Conservation (phyloP, 148 eudicot genomes). For the Nyssa sinensis region DNA sequence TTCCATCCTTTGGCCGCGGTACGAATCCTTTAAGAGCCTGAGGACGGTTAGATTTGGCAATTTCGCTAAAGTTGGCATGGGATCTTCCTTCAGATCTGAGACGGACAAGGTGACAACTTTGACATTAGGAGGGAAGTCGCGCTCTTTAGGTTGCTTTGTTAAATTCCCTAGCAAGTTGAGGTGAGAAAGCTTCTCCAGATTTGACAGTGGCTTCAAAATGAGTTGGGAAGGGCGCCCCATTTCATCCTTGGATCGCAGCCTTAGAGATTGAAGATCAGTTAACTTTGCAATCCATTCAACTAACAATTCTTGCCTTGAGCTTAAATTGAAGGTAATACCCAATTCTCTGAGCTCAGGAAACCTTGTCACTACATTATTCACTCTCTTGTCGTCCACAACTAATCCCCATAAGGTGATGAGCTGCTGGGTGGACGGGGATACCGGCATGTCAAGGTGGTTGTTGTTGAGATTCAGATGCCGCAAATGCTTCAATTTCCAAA, state of each 20-base stretch:
- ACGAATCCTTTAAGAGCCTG: constrained; percentile 45
- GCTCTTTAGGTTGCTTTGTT: background rate
- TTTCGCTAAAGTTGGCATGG: constrained; percentile 37
- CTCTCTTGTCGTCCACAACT: constrained; percentile 23
- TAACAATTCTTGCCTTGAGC: background rate
- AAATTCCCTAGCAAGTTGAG: constrained; percentile 40
- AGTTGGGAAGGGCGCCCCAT: constrained; percentile 31
- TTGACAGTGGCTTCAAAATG: constrained; percentile 18
- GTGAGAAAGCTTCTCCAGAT: constrained; percentile 27
- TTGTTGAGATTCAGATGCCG: constrained; percentile 44
- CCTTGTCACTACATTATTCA: constrained; percentile 20
- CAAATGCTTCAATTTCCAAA: constrained; percentile 42
- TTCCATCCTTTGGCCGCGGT: constrained; percentile 14
- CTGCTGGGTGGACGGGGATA: background rate
- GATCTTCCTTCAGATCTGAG: constrained; percentile 34
- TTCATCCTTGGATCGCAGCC: constrained; percentile 40
- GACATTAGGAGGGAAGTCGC: constrained; percentile 32
- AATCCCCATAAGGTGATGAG: constrained; percentile 35
- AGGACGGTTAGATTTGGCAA: constrained; percentile 34
- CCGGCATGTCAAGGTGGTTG: constrained; percentile 24
- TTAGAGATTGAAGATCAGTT: constrained; percentile 27
- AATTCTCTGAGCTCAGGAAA: constrained; percentile 35
- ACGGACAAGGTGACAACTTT: constrained; percentile 44
- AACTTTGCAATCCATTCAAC: constrained; percentile 28
- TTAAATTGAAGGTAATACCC: constrained; percentile 34